Conservation (phyloP, 345 rosid genomes). For the Arabidopsis suecica region DNA sequence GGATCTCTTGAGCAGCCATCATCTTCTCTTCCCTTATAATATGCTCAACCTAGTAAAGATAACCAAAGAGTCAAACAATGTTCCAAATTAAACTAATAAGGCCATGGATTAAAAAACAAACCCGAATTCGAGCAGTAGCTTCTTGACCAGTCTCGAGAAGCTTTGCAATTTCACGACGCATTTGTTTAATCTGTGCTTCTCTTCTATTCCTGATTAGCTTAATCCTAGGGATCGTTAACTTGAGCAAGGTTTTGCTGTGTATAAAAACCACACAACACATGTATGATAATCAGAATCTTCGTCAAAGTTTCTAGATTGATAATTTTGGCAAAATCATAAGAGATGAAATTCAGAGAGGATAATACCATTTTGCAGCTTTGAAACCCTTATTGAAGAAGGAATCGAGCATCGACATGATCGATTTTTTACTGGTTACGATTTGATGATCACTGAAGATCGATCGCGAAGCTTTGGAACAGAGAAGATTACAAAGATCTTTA, state of each 20-base stretch:
- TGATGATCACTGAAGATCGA: conserved; percentile 22
- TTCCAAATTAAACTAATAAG: background rate
- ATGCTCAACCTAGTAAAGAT: conserved; percentile 77
- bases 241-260: conserved; percentile 86
- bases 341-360: background rate
- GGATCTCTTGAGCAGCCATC: conserved; percentile 98
- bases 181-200: conserved; percentile 86
- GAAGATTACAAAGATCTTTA: conserved; percentile 34
- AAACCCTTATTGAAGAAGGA: conserved; percentile 90
- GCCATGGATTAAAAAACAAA: conserved; percentile 29
- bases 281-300: conserved; percentile 9
- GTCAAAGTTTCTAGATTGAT: background rate
- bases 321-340: background rate
- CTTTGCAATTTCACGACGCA: conserved; percentile 94
- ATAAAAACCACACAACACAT: background rate
- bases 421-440: background rate
- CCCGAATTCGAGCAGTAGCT: conserved; percentile 98
- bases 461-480: background rate
- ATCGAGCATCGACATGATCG: conserved; percentile 85
- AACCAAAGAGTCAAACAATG: background rate
- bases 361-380: conserved; percentile 87
- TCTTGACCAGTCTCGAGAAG: conserved; percentile 99
- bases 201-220: conserved; percentile 91
- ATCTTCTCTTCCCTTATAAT: conserved; percentile 93
- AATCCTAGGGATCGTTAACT: conserved; percentile 60